A percentile compares a stretch with the other conserved stretches of the same genome.
Evolutionary conservation across 768 basidiomycete species (phyloP).

Genomic region (Daedalea quercina): DNA sequence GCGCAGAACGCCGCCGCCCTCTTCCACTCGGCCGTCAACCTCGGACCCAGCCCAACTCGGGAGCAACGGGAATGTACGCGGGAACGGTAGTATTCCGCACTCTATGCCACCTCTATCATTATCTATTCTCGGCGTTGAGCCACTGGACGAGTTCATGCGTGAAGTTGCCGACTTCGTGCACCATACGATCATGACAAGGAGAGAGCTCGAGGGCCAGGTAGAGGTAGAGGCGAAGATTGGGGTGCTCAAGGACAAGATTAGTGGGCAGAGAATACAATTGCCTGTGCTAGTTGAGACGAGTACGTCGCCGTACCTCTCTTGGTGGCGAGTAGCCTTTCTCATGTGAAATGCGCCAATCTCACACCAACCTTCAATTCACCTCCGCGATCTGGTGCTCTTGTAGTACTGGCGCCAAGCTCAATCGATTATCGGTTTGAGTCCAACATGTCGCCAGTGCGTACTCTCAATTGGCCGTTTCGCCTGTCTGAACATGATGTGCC

Average conservation of each 20-base stretch:
- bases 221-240: conserved; percentile 94
- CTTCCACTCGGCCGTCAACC: conserved; percentile 2
- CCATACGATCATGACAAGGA: conserved; percentile 55
- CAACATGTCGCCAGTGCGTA: conserved; percentile 77
- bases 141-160: conserved; percentile 88
- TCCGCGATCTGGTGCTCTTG: not conserved
- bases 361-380: not conserved
- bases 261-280: conserved; percentile 52
- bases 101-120: conserved; percentile 61
- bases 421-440: conserved; percentile 77
- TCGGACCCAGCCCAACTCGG: conserved; percentile 15
- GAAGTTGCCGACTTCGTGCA: conserved; percentile 87
- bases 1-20: conserved; percentile 28
- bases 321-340: not conserved
- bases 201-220: conserved; percentile 39
- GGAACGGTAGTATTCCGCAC: conserved; percentile 5
- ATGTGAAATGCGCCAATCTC: not conserved
- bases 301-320: conserved; percentile 32
- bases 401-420: conserved; percentile 64
- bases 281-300: conserved; percentile 83
- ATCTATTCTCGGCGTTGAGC: conserved; percentile 84
- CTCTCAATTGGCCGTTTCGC: not conserved
- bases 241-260: conserved; percentile 50
- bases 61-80: conserved; percentile 19
- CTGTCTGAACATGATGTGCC: not conserved